Evolutionary conservation across 495 filamentous ascomycete genomes (phyloP).

Genomic region (Penicillium silybi): DNA sequence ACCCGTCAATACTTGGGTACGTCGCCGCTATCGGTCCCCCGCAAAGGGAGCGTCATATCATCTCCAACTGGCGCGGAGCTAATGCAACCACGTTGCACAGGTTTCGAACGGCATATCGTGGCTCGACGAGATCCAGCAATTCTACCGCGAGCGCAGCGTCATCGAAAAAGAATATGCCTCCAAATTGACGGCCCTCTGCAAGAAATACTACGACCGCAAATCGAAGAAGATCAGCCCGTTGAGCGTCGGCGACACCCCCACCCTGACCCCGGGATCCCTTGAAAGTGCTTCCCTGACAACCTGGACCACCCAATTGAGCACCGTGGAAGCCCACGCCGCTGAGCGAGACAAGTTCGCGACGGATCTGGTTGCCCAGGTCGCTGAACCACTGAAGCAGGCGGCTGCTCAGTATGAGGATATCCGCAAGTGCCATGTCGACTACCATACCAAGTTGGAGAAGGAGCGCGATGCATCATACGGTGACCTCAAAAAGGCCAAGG

Average conservation of each 20-base stretch:
- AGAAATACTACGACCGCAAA: conserved; percentile 97
- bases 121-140: conserved; percentile 95
- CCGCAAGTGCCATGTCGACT: conserved; percentile 85
- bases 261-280: conserved; percentile 89
- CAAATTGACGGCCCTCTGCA: conserved; percentile 80
- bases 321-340: conserved; percentile 78
- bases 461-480: conserved; percentile 79
- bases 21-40: conserved; percentile 21
- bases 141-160: conserved; percentile 87
- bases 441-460: conserved; percentile 80
- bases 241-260: conserved; percentile 91
- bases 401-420: conserved; percentile 80
- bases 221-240: conserved; percentile 80
- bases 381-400: conserved; percentile 75
- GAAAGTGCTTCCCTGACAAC: conserved; percentile 96
- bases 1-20: conserved; percentile 84
- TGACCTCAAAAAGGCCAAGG: conserved; percentile 87
- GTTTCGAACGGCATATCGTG: conserved; percentile 82
- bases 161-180: conserved; percentile 96
- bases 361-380: conserved; percentile 72
- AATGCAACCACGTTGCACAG: conserved; percentile 36
- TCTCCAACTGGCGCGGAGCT: conserved; percentile 17
- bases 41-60: conserved; percentile 18
- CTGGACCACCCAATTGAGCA: conserved; percentile 89
- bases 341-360: conserved; percentile 82